Evolutionary conservation across 495 filamentous ascomycete genomes (phyloP).

Genomic region (Penicillium nucicola): DNA sequence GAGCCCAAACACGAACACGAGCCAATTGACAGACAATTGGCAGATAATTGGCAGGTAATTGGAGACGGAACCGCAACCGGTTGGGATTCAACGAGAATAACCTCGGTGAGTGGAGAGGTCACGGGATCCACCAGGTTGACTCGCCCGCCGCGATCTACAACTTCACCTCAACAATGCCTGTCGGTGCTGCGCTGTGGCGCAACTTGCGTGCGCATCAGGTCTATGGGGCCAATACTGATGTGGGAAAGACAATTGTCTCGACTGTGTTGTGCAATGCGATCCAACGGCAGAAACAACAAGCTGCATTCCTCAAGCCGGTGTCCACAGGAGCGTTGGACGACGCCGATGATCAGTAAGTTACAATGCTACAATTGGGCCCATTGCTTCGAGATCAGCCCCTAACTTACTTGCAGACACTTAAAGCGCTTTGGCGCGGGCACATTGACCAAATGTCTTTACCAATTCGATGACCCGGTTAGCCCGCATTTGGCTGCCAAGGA

Average conservation of each 20-base stretch:
- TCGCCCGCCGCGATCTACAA: neutral
- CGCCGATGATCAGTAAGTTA: slow-evolving; percentile 60
- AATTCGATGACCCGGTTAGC: slow-evolving; percentile 68
- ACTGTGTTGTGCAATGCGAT: slow-evolving; percentile 65
- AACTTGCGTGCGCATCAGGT: slow-evolving; percentile 63
- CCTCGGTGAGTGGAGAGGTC: slow-evolving; percentile 18
- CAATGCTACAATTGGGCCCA: neutral
- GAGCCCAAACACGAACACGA: neutral
- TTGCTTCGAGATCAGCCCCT: neutral
- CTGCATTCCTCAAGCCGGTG: slow-evolving; percentile 70
- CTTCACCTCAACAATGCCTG: slow-evolving; percentile 27
- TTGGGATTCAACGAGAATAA: slow-evolving; percentile 19
- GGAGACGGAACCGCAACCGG: neutral
- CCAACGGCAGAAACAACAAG: slow-evolving; percentile 41
- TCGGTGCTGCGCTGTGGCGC: slow-evolving; percentile 55
- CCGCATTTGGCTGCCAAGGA: slow-evolving; percentile 65
- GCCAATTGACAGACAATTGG: no score
- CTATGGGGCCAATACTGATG: slow-evolving; percentile 77
- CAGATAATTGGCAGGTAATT: no score
- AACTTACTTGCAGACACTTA: slow-evolving; percentile 49
- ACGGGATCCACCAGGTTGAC: neutral
- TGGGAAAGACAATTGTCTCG: slow-evolving; percentile 75
- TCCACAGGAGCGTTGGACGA: slow-evolving; percentile 67
- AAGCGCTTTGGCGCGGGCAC: slow-evolving; percentile 47
- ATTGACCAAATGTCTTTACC: slow-evolving; percentile 58